Evolutionary conservation across 225 moss, liverwort and hornwort species (phyloP), one percentile per base, ranked within the genome.

Genomic region (Neckera pumila): DNA sequence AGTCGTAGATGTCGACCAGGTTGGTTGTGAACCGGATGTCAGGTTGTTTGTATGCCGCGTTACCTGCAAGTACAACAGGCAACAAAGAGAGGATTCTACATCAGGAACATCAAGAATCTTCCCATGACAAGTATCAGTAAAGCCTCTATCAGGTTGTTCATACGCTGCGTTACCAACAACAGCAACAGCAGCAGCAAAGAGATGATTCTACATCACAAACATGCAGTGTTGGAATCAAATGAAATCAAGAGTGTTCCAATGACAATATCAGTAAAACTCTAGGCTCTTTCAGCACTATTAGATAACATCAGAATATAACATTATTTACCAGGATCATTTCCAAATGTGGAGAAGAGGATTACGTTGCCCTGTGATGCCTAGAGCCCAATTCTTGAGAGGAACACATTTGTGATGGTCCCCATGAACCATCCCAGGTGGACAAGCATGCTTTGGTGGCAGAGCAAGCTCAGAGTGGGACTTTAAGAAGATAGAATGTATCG

Each of bases 1-100:
- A 93, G 73, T 93, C 92, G 74, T 91, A 93, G 7, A 91, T 51
- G 51, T 91, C 88, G 40, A 92, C 83, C 43, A 85, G 70, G 84
- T 84, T 89, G 31, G 79, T 85, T 3, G 85, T 71, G 82, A 71
- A 88, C 40, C 85, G 28, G 34, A 81, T 63, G 57, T 89, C 91
- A 47, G 85, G 87, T 36, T 89, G 86, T 45, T 91, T 89, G 57
- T 74, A 73, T 5, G 80, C 76, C 30, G 79, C 70, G 53, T 81
- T 84, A 25, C 92, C 92, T 93, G 88, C 81, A 84, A 77, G 25
- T 59, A 12, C 17, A 60, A 31, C 19, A 64, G 34, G 49, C 25
- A 64, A 36, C 49, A 47, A 71, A 30, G 51, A 67, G 49, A 75
- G 8, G 43, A 47, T 36, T 84, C 40, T 22, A 36, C 21, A 22